Conservation (phyloP, 192 early-diverging fungal species). For the Coemansia sp. region DNA sequence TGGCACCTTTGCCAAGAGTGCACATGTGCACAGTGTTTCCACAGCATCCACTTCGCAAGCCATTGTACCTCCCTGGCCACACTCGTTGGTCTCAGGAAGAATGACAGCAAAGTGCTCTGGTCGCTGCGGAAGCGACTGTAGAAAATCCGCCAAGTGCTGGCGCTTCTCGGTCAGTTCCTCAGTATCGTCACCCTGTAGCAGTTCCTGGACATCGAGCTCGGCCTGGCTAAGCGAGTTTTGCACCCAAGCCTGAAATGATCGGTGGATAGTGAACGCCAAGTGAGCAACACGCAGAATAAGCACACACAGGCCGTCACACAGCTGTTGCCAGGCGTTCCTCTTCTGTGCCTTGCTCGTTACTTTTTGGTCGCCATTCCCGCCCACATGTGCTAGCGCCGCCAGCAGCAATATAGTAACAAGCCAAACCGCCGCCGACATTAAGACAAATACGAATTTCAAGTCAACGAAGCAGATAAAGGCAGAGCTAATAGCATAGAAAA, state of each 20-base stretch:
- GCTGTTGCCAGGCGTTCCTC: constrained; percentile 19
- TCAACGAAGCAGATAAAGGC: neutral
- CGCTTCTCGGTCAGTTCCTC: constrained; percentile 33
- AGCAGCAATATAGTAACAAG: constrained; percentile 22
- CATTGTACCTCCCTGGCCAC: constrained; percentile 11
- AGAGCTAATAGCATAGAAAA: neutral
- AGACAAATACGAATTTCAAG: neutral
- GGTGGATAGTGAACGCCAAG: constrained; percentile 39
- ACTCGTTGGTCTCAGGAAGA: constrained; percentile 26
- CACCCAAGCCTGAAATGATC: constrained; percentile 51
- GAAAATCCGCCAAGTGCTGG: constrained; percentile 27
- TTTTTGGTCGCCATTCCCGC: constrained; percentile 11
- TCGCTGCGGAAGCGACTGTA: constrained; percentile 43
- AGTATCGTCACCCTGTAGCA: constrained; percentile 36
- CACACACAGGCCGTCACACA: constrained; percentile 33
- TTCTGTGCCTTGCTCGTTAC: constrained; percentile 7
- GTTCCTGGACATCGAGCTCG: constrained; percentile 42
- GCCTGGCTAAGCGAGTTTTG: constrained; percentile 40
- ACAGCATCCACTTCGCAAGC: constrained; percentile 25
- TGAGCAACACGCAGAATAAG: constrained; percentile 34
- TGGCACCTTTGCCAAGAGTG: constrained; percentile 38
- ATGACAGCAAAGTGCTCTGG: constrained; percentile 45
- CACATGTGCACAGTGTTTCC: constrained; percentile 47
- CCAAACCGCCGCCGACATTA: constrained; percentile 29
- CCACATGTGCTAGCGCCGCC: constrained; percentile 28